Base-by-base conservation (phyloP, 768 basidiomycete species). In the Boletus vermiculosoides region DNA sequence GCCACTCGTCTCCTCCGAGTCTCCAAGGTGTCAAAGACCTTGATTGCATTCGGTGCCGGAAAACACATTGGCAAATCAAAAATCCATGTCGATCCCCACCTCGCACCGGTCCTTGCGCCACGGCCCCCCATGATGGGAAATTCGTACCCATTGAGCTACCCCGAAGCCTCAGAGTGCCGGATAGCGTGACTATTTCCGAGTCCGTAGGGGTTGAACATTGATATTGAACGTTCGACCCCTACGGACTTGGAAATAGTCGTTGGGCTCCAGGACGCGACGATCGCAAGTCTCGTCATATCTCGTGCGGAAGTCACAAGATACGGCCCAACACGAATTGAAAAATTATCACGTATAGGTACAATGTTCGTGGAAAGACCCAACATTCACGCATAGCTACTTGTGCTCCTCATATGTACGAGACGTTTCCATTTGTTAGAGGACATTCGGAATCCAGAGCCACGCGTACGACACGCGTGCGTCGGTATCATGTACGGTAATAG, bases 141-240 rank as follows among this genome's bases (percentile, higher is more conserved):
- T 49, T 58, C 23, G 45, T 55, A 4, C 50, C 63, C 33, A 44
- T 66, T n/a, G 57, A 52, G 40, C 33, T 61, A 20, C 63, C 63
- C 41, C 30, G 45, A 45, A 53, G 42, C 40, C 41, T 64, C 36
- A 55, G 45, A 30, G 63, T 11, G 25, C 59, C 67, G 3, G 83
- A 82, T 1, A 77, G 79, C 1, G 77, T 94, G 11, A 90, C 87
- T 0, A 78, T 94, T 23, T 94, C 92, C 80, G 94, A 94, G 73
- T 90, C 87, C 0, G 93, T 94, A 5, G 93, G 93, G 2, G 72
- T 31, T n/a, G n/a, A n/a, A n/a, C n/a, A n/a, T n/a, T n/a, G n/a
- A n/a, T n/a, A n/a, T n/a, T n/a, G n/a, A n/a, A n/a, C n/a, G n/a
- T n/a, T n/a, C n/a, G n/a, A n/a, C n/a, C n/a, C n/a, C n/a, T n/a